A percentile compares a stretch with the other conserved stretches of the same genome.
phyloP scores from a whole-genome alignment of 208 protist genomes.

The Trypanosoma caninum region DNA sequence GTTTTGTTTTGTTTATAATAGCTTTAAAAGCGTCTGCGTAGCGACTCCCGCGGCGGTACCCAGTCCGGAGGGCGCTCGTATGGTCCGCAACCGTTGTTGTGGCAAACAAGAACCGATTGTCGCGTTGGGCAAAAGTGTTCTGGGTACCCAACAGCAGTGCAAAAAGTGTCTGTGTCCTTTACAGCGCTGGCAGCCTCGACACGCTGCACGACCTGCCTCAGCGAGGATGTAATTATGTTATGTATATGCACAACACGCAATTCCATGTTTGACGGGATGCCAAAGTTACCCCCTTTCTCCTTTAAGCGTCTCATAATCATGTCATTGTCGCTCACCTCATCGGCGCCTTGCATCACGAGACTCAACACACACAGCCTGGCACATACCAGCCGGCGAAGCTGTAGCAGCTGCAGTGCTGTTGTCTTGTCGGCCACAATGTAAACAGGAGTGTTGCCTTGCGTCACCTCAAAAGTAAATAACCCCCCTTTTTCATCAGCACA shows the following conservation, averaged over 20 bases:
- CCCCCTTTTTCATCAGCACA: conserved; percentile 14
- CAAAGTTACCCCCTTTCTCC: conserved; percentile 56
- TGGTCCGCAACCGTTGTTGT: conserved; percentile 40
- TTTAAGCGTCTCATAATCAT: conserved; percentile 30
- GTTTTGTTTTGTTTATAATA: too few relatives aligned
- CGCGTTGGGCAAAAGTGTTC: conserved; percentile 10
- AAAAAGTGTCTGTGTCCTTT: conserved; percentile 17
- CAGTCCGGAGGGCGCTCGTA: neutral
- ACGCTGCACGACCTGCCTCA: conserved; percentile 38
- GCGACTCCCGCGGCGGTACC: too few relatives aligned
- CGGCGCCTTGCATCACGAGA: conserved; percentile 44
- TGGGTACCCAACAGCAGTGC: conserved; percentile 22
- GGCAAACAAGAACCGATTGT: conserved; percentile 53
- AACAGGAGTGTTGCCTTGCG: conserved; percentile 42
- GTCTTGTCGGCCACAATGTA: conserved; percentile 48
- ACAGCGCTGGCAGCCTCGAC: conserved; percentile 24
- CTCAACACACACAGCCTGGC: conserved; percentile 58
- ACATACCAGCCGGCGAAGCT: conserved; percentile 70
- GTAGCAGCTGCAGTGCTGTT: conserved; percentile 59
- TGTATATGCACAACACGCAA: conserved; percentile 39
- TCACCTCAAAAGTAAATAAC: conserved; percentile 34
- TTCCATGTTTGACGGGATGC: conserved; percentile 38
- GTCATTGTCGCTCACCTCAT: conserved; percentile 31
- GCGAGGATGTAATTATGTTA: conserved; percentile 40
- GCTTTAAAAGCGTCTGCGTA: too few relatives aligned